Percentiles rank a stretch among this genome's conserved stretches.
phyloP scores from a whole-genome alignment of 140 eudicot species.

The Anethum foeniculum region DNA sequence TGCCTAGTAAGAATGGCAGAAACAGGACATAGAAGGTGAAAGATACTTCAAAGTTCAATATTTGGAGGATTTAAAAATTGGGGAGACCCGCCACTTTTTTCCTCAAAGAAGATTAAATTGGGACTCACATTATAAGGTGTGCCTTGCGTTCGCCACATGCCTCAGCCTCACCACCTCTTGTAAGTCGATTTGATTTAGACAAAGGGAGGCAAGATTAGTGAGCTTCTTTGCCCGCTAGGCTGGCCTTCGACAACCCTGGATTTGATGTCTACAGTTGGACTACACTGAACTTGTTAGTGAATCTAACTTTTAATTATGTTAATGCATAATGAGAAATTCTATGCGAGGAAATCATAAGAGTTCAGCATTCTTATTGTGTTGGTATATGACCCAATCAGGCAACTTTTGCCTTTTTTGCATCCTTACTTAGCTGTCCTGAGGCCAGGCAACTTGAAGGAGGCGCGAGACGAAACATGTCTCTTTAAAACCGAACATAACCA shows the following conservation, averaged over 20 bases:
- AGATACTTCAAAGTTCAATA: no score
- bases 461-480: no score
- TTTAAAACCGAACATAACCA: no score
- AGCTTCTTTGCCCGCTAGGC: background rate
- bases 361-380: background rate
- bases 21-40: background rate
- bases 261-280: no score
- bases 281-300: background rate
- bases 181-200: background rate
- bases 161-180: background rate
- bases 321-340: background rate
- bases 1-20: no score
- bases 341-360: background rate
- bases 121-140: background rate
- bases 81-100: no score
- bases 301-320: background rate
- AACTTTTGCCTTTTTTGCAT: no score
- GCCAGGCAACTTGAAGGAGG: no score
- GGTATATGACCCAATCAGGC: background rate
- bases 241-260: background rate
- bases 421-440: no score
- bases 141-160: background rate
- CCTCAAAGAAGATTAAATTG: no score
- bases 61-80: no score
- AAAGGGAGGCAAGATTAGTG: background rate